A percentile compares a stretch with the other conserved stretches of the same genome.
Conservation (phyloP, 805 yeast species). For the Candida verbasci region DNA sequence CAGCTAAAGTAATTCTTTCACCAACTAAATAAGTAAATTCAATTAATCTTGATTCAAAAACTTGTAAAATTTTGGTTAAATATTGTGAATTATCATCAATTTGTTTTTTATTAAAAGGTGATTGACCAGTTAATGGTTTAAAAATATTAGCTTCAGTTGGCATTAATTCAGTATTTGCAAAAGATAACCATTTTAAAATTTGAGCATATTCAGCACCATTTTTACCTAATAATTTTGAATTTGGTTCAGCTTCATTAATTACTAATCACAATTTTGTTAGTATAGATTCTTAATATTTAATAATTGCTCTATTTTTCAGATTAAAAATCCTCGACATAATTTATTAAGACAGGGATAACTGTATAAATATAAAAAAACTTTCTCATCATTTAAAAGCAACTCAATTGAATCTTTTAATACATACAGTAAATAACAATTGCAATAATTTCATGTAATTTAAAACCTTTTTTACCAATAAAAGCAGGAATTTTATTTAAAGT, state of each 20-base stretch:
- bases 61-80: slow-evolving; percentile 34
- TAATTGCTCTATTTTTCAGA: slow-evolving; percentile 35
- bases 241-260: slow-evolving; percentile 41
- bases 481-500: slow-evolving; percentile 68
- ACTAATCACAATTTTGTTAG: slow-evolving; percentile 26
- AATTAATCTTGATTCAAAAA: slow-evolving; percentile 55
- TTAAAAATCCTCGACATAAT: slow-evolving; percentile 62
- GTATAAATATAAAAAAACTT: slow-evolving; percentile 45
- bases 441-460: slow-evolving; percentile 63
- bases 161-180: slow-evolving; percentile 66
- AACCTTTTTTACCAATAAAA: slow-evolving; percentile 66
- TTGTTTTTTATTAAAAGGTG: slow-evolving; percentile 74
- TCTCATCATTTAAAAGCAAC: slow-evolving; percentile 53
- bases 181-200: slow-evolving; percentile 74
- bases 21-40: slow-evolving; percentile 67
- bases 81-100: slow-evolving; percentile 44
- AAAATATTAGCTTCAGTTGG: slow-evolving; percentile 45
- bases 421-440: slow-evolving; percentile 60
- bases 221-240: slow-evolving; percentile 57
- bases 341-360: slow-evolving; percentile 86
- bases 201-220: slow-evolving; percentile 57
- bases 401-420: slow-evolving; percentile 19
- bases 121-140: slow-evolving; percentile 56
- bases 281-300: slow-evolving; percentile 1
- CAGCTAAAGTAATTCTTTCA: slow-evolving; percentile 55